Base-by-base conservation (phyloP, 2,329 filamentous ascomycete species). In the Ophidiomyces ophidiicola region DNA sequence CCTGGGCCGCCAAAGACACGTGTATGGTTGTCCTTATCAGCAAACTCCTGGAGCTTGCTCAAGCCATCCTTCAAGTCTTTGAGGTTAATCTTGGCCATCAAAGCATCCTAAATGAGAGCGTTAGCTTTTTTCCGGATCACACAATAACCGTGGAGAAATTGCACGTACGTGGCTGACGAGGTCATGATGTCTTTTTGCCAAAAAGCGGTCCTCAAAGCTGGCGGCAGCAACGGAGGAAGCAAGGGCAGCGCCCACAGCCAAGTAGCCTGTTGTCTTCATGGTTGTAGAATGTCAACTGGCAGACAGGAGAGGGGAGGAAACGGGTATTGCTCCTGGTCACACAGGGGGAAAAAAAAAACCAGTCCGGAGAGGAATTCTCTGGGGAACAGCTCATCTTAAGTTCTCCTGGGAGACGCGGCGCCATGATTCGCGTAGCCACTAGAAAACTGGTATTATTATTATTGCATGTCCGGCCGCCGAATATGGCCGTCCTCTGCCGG, bases 1-100 rank as follows among this genome's bases (percentile, higher is more conserved):
- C 25, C 43, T 12, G 30, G n/a, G 4, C 26, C 42, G 15, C 51
- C 51, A 29, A 53, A 53, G 17, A 52, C 50, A 32, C 51, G 46
- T 28, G 51, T 53, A 15, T 51, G 41, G 7, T 38, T 48, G 5
- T 49, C 45, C 1, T 42, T 35, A 30, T 53, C 44, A 17, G 50
- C 48, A 43, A 53, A 41, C 11, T 39, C 32, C 36, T 53, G 43
- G 5, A 53, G 42, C 29, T 46, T 45, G 24, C 46, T 37, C 5
- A 47, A 40, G 14, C 48, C 50, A 4, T 36, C 44, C 11, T 42
- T 18, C 25, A 53, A 41, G 15, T 51, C 47, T 21, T 49, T 44
- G 7, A 52, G 39, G 28, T 44, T 44, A 28, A 53, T 47, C 15
- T 42, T 44, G 17, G 37, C 32, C 32, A 46, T 34, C 24, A 53